Base-by-base conservation (phyloP, 75 land plant genomes). In the Pinus tabuliformis region DNA sequence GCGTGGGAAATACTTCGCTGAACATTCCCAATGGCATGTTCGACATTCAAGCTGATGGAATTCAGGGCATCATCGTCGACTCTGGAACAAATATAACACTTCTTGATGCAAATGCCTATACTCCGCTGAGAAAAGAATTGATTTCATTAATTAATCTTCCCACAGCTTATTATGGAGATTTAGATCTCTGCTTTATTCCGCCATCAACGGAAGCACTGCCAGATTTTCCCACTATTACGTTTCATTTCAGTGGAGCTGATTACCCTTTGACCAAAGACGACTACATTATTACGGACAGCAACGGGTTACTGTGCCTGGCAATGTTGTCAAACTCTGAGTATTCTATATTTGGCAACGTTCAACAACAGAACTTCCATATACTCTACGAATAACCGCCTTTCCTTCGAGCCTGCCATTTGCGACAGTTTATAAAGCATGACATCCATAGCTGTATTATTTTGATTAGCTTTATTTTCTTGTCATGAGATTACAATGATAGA, bases 81-180 rank as follows among this genome's bases (percentile, higher is more conserved):
- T 80, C 86, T 18, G 88, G 86, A 9, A 83, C 86, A 12, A 83
- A 83, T 18, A 54, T 83, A 61, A 83, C 88, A 21, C 16, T 73
- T 22, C 56, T 86, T 6, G 21, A 24, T 2, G 18, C 16, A 15
- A 57, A 14, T 5, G 75, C 76, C 3, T 75, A 83, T 39, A 16
- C 66, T 49, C 12, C 22, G 13, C 62, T 86, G 57, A 6, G 36
- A 3, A n/a, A 63, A 60, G 79, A 70, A 30, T 5, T 78, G 18
- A 24, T 5, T 39, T 39, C 42, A 39, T 39, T 39, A 39, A 39
- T 39, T 39, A 39, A 39, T 4, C 42, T 39, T 39, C 42, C 42
- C 42, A 5, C 5, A 5, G 42, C 5, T 39, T 0, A 33, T 33
- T 1, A 5, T 5, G 42, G 42, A 0, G 42, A 39, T 39, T 5